Evolutionary conservation across 2,329 filamentous ascomycete genomes (phyloP), one percentile per base, ranked within the genome.

Genomic region (Penicillium sumatraense): DNA sequence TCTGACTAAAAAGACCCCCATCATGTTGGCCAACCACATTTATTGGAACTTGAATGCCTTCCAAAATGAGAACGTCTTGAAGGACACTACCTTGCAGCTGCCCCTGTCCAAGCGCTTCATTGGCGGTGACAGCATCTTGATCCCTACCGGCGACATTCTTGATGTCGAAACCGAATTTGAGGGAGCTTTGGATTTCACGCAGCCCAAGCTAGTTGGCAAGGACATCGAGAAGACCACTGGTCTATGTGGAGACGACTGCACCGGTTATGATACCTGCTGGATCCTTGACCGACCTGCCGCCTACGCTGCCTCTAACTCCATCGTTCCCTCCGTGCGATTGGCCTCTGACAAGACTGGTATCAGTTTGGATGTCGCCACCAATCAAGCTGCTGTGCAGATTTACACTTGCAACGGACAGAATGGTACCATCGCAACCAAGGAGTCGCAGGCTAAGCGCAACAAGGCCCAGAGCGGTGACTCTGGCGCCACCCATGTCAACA

Each of bases 341-440:
- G 69, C 69, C 24, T 85, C 85, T 3, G 89, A 88, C 33, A 80
- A 83, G 4, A 92, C 89, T 0, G 93, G 93, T 45, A 96, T 97
- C 72, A 85, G 86, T 70, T 70, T 97, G 54, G 89, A 96, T 54
- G 80, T 97, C 64, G 90, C 82, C 74, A 86, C 88, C 7, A 91
- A 96, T 76, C 92, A 96, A 78, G 86, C 89, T 10, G 92, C 91
- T 3, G 87, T 96, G 75, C 93, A 97, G 76, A 82, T 97, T 66
- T 97, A 96, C 80, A 87, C 85, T 59, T 97, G 93, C 80, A 86
- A 85, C 65, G 84, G 85, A 20, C 86, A 90, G 77, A 87, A 96
- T 75, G 90, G 90, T 64, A 81, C 72, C 50, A 76, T 76, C 40
- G 68, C 74, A 5, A 73, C 77, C 51, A 79, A 76, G 65, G 54